Percentiles rank a stretch among this genome's conserved stretches.
Conservation (phyloP, 1,284 basidiomycete species). For the Agaricales sp. region DNA sequence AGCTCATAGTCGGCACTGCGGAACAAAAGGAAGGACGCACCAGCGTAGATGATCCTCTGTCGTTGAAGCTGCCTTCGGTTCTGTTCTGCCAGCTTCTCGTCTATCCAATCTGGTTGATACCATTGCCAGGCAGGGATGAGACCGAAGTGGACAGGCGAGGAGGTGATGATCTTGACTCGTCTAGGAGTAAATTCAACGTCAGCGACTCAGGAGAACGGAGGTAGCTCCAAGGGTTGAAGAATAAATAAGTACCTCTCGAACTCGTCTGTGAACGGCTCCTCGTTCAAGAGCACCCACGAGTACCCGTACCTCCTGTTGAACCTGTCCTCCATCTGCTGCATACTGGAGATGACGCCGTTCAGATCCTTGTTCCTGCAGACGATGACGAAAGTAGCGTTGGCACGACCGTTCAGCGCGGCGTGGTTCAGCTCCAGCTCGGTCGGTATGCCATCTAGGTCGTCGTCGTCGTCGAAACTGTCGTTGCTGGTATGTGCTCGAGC, state of each 20-base stretch:
- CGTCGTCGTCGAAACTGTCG: background rate
- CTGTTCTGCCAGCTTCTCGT: conserved; percentile 41
- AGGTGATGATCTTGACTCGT: conserved; percentile 19
- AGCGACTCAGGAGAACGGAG: conserved; percentile 8
- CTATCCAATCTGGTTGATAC: conserved; percentile 48
- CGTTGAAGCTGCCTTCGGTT: conserved; percentile 38
- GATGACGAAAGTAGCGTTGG: conserved; percentile 40
- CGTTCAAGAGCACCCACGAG: conserved; percentile 54
- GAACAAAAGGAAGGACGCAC: conserved; percentile 9
- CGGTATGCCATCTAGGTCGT: background rate
- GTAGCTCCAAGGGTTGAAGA: background rate
- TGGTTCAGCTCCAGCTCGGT: background rate
- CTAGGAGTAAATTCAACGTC: too few relatives aligned
- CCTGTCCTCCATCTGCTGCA: conserved; percentile 29
- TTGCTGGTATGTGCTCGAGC: too few relatives aligned
- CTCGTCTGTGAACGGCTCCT: conserved; percentile 43
- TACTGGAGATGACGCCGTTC: conserved; percentile 32
- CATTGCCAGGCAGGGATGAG: conserved; percentile 24
- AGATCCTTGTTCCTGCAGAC: conserved; percentile 50
- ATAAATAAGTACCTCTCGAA: conserved; percentile 34
- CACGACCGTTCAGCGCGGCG: conserved; percentile 17
- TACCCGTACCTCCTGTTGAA: conserved; percentile 47
- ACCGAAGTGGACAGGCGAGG: conserved; percentile 21
- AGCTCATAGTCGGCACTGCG: background rate
- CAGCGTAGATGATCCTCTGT: conserved; percentile 24